These are phyloP conservation scores for Botrytis galanthina DNA, from an alignment of 2,329 filamentous ascomycete genomes.

Conservation along the genomic window DNA sequence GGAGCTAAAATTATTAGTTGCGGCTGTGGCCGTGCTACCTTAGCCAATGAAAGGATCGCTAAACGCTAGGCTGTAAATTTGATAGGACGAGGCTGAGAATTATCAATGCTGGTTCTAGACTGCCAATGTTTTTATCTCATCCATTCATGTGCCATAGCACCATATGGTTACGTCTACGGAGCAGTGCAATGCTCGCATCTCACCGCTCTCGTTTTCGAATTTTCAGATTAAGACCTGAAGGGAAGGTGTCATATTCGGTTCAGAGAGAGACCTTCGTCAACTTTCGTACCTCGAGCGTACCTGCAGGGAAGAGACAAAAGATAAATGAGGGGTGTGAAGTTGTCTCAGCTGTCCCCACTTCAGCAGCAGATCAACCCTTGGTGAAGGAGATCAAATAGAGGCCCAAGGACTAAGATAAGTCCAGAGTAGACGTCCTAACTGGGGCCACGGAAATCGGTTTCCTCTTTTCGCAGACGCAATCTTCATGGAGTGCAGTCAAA, in stretches of 20 bases:
- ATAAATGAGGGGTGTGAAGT: constrained; percentile 15
- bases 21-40: neutral
- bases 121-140: neutral
- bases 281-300: constrained; percentile 15
- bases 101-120: neutral
- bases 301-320: constrained; percentile 1
- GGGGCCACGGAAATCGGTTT: neutral
- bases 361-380: neutral
- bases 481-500: neutral
- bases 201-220: neutral
- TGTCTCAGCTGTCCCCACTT: constrained; percentile 17
- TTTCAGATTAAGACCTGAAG: neutral
- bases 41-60: constrained; percentile 5
- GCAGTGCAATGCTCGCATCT: neutral
- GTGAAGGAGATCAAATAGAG: neutral
- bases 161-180: neutral
- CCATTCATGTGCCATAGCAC: neutral
- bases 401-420: neutral
- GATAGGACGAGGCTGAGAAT: constrained; percentile 11
- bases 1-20: constrained; percentile 7
- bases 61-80: neutral
- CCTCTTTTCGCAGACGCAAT: neutral
- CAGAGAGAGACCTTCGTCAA: neutral
- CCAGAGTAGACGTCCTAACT: neutral
- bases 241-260: neutral